These are phyloP conservation scores for Myxozyma udenii DNA, from an alignment of 805 yeast species.

Conservation along the genomic window DNA sequence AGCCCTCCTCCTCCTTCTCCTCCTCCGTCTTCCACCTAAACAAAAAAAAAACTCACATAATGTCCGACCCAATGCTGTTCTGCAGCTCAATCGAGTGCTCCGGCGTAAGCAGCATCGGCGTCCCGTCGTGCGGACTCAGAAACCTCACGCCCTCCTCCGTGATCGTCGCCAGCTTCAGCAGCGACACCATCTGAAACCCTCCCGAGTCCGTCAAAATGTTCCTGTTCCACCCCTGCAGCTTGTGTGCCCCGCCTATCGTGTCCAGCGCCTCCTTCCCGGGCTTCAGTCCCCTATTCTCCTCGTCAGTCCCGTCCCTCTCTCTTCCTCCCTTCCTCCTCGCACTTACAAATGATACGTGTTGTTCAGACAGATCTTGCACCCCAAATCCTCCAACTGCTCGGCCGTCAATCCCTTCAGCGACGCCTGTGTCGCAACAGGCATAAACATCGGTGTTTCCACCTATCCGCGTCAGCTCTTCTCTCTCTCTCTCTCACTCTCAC, in stretches of 20 bases:
- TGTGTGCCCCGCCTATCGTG: conserved; percentile 46
- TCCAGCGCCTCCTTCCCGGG: conserved; percentile 47
- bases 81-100: conserved; percentile 48
- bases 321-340: conserved; percentile 34
- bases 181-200: conserved; percentile 46
- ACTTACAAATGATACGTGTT: conserved; percentile 44
- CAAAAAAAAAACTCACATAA: conserved; percentile 34
- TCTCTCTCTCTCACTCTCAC: not conserved
- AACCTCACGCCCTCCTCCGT: conserved; percentile 49
- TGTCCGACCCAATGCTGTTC: conserved; percentile 46
- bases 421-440: conserved; percentile 51
- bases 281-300: conserved; percentile 37
- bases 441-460: conserved; percentile 47
- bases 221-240: conserved; percentile 43
- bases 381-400: conserved; percentile 42
- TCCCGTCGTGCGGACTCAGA: conserved; percentile 46
- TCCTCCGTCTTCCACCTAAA: not conserved
- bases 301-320: too few species aligned
- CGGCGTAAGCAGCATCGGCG: conserved; percentile 48
- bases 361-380: conserved; percentile 45
- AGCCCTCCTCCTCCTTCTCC: too few species aligned
- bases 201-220: conserved; percentile 41
- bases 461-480: conserved; percentile 1
- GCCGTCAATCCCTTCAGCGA: conserved; percentile 46
- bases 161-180: conserved; percentile 46